Evolutionary conservation across 2,329 filamentous ascomycete genomes (phyloP), one percentile per base, ranked within the genome.

Genomic region (Fusarium udum): DNA sequence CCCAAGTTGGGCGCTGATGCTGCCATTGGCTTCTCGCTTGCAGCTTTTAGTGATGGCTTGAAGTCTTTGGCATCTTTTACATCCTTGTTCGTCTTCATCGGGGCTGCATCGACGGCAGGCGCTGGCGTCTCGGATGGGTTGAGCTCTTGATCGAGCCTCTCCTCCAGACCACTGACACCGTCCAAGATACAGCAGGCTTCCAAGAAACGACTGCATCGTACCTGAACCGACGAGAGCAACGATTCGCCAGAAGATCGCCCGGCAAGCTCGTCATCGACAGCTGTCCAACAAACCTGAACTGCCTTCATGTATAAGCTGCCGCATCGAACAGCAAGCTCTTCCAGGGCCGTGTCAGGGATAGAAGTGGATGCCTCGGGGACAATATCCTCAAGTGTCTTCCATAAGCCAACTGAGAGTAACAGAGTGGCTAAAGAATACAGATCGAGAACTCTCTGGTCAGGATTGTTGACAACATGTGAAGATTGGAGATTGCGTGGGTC

Each of bases 221-320:
- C 83, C 77, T 91, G 88, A 3, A 90, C 84, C 16, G 81, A 85
- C 26, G 82, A 88, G 51, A 88, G 82, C 34, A 91, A 83, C 24
- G 87, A 83, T 59, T 90, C 89, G 6, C 85, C 84, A 8, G 83
- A 82, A 0, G 80, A 79, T 37, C 81, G 80, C 3, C 86, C 87
- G 0, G 83, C 81, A 13, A 90, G 81, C 64, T 90, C 88, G 43
- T 89, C 85, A 56, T 94, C 92, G 6, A 92, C 90, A n/a, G 92
- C 91, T 65, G 86, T 86, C 85, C 92, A 91, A 75, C 92, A 95
- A 7, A 89, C 87, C 78, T 92, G 88, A 4, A 94, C 92, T 2
- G 92, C 92, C 77, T 91, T 92, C 87, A 91, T 92, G 80, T 94
- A 95, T 0, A 92, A 85, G 13, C 90, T 92, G 20, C 93, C 92